Percentiles rank a stretch among this genome's conserved stretches.
Conservation (phyloP, 192 early-diverging fungal species). For the Dimargaris verticillata region DNA sequence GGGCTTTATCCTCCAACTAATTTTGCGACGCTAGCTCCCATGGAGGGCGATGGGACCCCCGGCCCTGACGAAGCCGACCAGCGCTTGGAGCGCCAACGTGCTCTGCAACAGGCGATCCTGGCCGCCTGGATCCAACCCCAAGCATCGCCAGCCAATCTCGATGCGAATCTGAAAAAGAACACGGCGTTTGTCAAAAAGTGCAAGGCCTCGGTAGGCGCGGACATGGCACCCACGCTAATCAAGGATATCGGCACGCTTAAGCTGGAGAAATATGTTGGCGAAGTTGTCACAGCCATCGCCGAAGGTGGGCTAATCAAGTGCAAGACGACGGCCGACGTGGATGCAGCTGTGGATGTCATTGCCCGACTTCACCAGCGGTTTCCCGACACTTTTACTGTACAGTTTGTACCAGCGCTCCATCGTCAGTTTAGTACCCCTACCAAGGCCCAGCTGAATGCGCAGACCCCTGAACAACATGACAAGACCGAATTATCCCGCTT, state of each 20-base stretch:
- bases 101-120: too few relatives aligned
- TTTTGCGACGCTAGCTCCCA: too few relatives aligned
- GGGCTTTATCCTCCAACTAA: too few relatives aligned
- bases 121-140: neutral
- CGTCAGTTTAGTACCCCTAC: slow-evolving; percentile 39
- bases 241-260: slow-evolving; percentile 69
- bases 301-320: slow-evolving; percentile 54
- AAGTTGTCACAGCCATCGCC: slow-evolving; percentile 67
- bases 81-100: too few relatives aligned
- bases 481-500: slow-evolving; percentile 66
- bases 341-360: slow-evolving; percentile 62
- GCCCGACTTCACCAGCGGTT: slow-evolving; percentile 84
- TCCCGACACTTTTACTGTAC: slow-evolving; percentile 53
- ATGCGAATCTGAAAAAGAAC: slow-evolving; percentile 96
- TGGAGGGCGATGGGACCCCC: too few relatives aligned
- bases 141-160: slow-evolving; percentile 35
- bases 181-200: slow-evolving; percentile 89
- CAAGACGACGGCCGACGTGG: slow-evolving; percentile 53
- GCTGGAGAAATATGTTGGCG: slow-evolving; percentile 93
- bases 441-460: slow-evolving; percentile 34
- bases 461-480: slow-evolving; percentile 66
- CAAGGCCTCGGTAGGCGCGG: slow-evolving; percentile 51
- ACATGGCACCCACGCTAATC: slow-evolving; percentile 45
- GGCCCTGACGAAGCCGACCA: too few relatives aligned
- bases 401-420: slow-evolving; percentile 46